Percentiles rank a stretch among this genome's conserved stretches.
phyloP scores from a whole-genome alignment of 495 filamentous ascomycete species.

The Schizothecium vesticola region DNA sequence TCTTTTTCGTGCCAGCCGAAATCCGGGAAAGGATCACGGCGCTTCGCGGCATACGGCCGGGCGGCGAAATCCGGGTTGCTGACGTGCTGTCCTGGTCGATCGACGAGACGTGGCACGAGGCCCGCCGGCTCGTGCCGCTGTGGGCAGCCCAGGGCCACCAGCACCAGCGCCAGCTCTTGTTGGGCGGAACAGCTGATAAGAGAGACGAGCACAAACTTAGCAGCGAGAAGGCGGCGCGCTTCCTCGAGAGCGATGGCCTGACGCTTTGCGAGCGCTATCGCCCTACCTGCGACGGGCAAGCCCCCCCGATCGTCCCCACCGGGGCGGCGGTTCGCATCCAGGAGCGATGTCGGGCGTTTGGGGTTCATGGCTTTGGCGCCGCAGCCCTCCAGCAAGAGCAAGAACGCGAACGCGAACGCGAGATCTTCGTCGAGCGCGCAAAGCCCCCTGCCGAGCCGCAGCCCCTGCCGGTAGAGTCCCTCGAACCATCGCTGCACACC shows the following conservation, averaged over 20 bases:
- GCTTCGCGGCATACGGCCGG: not conserved
- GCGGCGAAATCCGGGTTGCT: constrained; percentile 25
- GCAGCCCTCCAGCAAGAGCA: constrained; percentile 57
- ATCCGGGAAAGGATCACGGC: constrained; percentile 40
- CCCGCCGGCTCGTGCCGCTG: constrained; percentile 45
- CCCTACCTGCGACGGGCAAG: not conserved
- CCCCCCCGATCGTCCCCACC: too few relatives aligned
- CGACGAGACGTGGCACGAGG: constrained; percentile 48
- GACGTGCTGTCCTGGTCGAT: constrained; percentile 59
- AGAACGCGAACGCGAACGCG: constrained; percentile 61
- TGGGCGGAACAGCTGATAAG: too few relatives aligned
- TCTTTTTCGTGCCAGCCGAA: constrained; percentile 51
- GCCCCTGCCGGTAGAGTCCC: constrained; percentile 26
- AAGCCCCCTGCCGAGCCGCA: constrained; percentile 39
- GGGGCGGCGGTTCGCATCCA: too few relatives aligned
- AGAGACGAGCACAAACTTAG: constrained; percentile 11
- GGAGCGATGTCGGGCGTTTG: too few relatives aligned
- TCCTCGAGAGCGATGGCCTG: constrained; percentile 36
- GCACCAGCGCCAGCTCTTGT: constrained; percentile 32
- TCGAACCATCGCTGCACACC: constrained; percentile 38
- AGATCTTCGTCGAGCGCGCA: constrained; percentile 56
- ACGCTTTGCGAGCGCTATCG: constrained; percentile 22
- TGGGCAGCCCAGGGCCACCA: constrained; percentile 58
- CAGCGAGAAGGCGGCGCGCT: constrained; percentile 31
- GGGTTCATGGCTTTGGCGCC: too few relatives aligned